Base-by-base conservation (phyloP, 2,329 filamentous ascomycete species). In the Pleurostoma richardsiae region DNA sequence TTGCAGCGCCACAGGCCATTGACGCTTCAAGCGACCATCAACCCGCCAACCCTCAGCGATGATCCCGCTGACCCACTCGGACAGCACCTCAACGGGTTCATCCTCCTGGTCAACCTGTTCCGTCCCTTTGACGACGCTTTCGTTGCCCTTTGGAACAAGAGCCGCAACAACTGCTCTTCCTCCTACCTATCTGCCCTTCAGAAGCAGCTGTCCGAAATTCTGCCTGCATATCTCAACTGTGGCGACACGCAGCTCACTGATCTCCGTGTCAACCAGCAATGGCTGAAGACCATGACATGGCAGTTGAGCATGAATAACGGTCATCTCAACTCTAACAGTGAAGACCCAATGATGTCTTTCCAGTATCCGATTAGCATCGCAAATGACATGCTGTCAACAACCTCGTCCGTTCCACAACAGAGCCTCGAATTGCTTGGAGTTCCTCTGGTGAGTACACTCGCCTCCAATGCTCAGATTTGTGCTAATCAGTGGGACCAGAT, bases 351-450 rank as follows among this genome's bases (percentile, higher is more conserved):
- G 51, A 72, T 85, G 50, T 77, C 81, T 0, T 86, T 85, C 54
- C 74, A 77, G 44, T 86, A 83, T 54, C 78, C 83, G 4, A 70
- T 83, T 26, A 76, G 82, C 43, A 76, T 87, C 52, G 74, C 83
- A 0, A 71, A 76, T 41, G 83, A 88, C 48, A 58, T 89, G 6
- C 58, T 88, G 29, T 76, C 77, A 10, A 81, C 91, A 65, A 83
- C 86, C 4, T 80, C 82, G 11, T 80, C 86, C 45, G 86, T 94
- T 57, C 84, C 85, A 0, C 80, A 81, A 33, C 77, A 84, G 53
- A 82, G 83, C 40, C 84, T 90, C 71, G 88, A 92, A 52, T 72
- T 91, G 3, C 76, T 91, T 53, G 86, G 85, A 19, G 78, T 88
- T 38, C 86, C 86, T 29, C 64, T 95, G 65, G 86, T 88, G 69